phyloP scores from a whole-genome alignment of 83 land plant genomes.

The Larix sibirica region DNA sequence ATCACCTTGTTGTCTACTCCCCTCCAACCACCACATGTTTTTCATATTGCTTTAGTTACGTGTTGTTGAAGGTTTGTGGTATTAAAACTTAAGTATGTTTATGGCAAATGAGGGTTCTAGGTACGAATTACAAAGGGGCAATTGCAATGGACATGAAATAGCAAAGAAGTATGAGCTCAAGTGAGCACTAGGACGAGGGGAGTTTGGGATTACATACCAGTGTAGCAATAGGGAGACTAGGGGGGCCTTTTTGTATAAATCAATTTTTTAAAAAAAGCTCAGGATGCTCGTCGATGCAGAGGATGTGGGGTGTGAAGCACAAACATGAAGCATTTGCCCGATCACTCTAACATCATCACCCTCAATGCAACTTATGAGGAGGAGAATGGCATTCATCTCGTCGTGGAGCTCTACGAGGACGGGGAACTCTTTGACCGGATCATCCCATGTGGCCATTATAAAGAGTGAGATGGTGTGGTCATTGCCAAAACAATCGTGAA shows the following conservation, averaged over 20 bases:
- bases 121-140: background rate
- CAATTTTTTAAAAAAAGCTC: slow-evolving; percentile 65
- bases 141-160: slow-evolving; percentile 54
- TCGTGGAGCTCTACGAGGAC: slow-evolving; percentile 68
- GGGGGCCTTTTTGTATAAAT: slow-evolving; percentile 46
- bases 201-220: slow-evolving; percentile 60
- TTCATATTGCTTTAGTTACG: no score
- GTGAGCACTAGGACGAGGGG: slow-evolving; percentile 56
- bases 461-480: slow-evolving; percentile 59
- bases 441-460: slow-evolving; percentile 63
- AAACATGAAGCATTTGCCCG: slow-evolving; percentile 64
- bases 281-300: slow-evolving; percentile 53
- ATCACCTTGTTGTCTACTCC: no score
- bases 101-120: no score
- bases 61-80: no score
- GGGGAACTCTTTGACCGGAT: slow-evolving; percentile 64
- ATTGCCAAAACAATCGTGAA: slow-evolving; percentile 59
- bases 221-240: slow-evolving; percentile 37
- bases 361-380: slow-evolving; percentile 66
- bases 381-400: slow-evolving; percentile 54
- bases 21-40: no score
- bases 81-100: no score
- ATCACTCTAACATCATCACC: slow-evolving; percentile 47
- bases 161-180: slow-evolving; percentile 42
- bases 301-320: slow-evolving; percentile 65